These are phyloP conservation scores for Colletotrichum sp. DNA, from an alignment of 2,329 filamentous ascomycete species.

Conservation along the genomic window DNA sequence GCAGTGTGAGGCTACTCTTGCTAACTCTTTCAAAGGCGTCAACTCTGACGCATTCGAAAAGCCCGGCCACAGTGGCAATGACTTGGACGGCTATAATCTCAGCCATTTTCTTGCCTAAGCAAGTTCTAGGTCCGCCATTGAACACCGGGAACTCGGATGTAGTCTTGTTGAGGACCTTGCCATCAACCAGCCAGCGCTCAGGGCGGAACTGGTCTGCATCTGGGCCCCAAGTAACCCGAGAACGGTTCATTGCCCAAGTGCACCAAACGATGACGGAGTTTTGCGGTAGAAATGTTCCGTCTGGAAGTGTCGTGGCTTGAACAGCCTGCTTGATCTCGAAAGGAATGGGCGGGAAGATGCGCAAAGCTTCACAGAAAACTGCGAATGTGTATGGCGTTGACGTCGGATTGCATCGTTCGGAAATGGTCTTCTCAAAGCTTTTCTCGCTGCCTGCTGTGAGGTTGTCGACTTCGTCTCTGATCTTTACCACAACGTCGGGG, in stretches of 20 bases:
- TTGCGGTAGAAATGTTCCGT: slow-evolving; percentile 62
- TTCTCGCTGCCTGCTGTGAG: slow-evolving; percentile 17
- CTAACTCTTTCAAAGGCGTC: slow-evolving; percentile 56
- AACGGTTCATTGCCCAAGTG: slow-evolving; percentile 68
- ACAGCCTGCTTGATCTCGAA: slow-evolving; percentile 70
- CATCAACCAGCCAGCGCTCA: slow-evolving; percentile 57
- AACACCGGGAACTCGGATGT: slow-evolving; percentile 68
- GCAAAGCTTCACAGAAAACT: slow-evolving; percentile 66
- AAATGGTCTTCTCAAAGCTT: slow-evolving; percentile 32
- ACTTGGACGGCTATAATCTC: slow-evolving; percentile 63
- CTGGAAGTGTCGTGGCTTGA: slow-evolving; percentile 57
- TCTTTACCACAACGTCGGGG: slow-evolving; percentile 39
- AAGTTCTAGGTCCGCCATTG: slow-evolving; percentile 66
- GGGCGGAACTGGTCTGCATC: slow-evolving; percentile 63
- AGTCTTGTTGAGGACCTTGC: slow-evolving; percentile 44
- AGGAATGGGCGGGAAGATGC: slow-evolving; percentile 68
- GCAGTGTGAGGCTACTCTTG: slow-evolving; percentile 66
- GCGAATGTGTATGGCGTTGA: slow-evolving; percentile 63
- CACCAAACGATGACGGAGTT: slow-evolving; percentile 66
- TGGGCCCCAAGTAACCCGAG: slow-evolving; percentile 58
- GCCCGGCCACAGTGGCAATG: slow-evolving; percentile 51
- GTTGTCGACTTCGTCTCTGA: slow-evolving; percentile 46
- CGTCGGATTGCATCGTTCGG: slow-evolving; percentile 34
- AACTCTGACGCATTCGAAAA: slow-evolving; percentile 56
- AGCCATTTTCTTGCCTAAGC: slow-evolving; percentile 69